phyloP scores from a whole-genome alignment of 2,329 filamentous ascomycete species.

The Thermoascus crustaceus region DNA sequence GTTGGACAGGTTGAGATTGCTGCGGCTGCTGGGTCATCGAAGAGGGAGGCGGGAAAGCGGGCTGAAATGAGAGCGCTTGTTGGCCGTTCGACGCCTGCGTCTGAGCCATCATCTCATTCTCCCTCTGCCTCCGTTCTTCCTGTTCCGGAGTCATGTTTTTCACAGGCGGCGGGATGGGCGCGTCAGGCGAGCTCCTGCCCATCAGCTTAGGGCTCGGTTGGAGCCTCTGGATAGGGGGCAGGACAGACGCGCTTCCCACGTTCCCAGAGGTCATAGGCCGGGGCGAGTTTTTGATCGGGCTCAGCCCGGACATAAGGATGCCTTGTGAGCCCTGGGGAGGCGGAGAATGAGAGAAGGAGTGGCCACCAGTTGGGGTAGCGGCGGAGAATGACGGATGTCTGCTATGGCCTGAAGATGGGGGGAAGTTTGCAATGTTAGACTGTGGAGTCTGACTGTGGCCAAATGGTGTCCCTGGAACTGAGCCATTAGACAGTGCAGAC shows the following conservation, averaged over 20 bases:
- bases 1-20: no score
- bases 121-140: constrained; percentile 31
- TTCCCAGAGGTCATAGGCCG: constrained; percentile 28
- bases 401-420: constrained; percentile 22
- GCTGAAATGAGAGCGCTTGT: no score
- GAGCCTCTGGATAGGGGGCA: constrained; percentile 34
- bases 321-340: constrained; percentile 30
- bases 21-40: no score
- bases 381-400: constrained; percentile 25
- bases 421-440: constrained; percentile 18
- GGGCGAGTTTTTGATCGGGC: constrained; percentile 39
- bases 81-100: constrained; percentile 17
- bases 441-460: constrained; percentile 23
- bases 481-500: constrained; percentile 19
- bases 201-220: constrained; percentile 38
- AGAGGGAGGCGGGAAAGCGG: no score
- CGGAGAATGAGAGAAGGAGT: constrained; percentile 21
- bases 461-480: constrained; percentile 25
- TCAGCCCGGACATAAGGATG: constrained; percentile 36
- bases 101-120: constrained; percentile 25
- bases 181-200: constrained; percentile 35
- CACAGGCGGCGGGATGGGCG: constrained; percentile 33
- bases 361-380: constrained; percentile 24
- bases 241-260: constrained; percentile 26
- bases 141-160: constrained; percentile 38